Percentiles rank a stretch among this genome's conserved stretches.
Evolutionary conservation across 306 rosid species (phyloP).

Genomic region (Corylus heterophylla): DNA sequence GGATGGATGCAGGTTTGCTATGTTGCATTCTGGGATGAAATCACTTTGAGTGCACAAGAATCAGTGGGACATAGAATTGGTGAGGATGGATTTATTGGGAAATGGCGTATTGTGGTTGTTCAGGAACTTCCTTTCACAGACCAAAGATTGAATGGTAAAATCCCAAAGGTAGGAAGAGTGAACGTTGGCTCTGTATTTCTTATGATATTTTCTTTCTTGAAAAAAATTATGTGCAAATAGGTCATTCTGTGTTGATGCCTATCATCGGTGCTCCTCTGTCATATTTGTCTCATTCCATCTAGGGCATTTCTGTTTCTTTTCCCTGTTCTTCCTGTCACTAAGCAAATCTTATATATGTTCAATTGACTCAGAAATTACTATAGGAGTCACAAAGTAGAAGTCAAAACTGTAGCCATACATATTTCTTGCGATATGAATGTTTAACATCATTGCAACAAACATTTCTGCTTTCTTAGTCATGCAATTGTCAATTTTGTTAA

Average conservation of each 20-base stretch:
- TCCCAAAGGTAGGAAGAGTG: constrained; percentile 52
- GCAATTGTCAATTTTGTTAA: background rate
- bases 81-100: constrained; percentile 70
- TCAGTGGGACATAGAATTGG: constrained; percentile 54
- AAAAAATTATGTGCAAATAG: background rate
- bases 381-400: background rate
- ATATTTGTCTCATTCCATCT: background rate
- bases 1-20: constrained; percentile 79
- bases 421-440: background rate
- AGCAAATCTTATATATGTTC: background rate
- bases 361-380: background rate
- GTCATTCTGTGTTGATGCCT: background rate
- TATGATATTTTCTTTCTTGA: background rate
- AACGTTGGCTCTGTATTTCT: background rate
- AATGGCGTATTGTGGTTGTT: constrained; percentile 83
- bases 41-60: constrained; percentile 73
- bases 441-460: background rate
- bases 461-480: background rate
- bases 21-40: constrained; percentile 98
- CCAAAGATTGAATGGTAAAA: constrained; percentile 96
- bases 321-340: background rate
- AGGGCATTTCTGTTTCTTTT: background rate
- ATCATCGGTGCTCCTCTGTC: background rate
- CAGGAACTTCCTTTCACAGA: constrained; percentile 87
- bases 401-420: background rate